Evolutionary conservation across 345 rosid species (phyloP).

Genomic region (Populus deltoides): DNA sequence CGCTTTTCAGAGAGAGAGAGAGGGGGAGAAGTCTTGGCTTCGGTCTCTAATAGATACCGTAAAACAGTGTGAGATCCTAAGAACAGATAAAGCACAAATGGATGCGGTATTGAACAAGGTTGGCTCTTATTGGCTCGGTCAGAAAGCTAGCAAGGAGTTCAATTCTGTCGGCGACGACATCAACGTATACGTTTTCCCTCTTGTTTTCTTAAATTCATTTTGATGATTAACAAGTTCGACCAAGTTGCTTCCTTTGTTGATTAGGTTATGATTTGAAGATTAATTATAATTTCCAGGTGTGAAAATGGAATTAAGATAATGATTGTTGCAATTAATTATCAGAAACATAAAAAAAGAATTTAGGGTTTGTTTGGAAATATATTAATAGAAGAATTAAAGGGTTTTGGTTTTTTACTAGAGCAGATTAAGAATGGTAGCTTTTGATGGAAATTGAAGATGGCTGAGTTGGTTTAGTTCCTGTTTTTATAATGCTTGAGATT

Average conservation of each 20-base stretch:
- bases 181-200: conserved; percentile 37
- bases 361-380: neutral
- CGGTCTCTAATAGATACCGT: neutral
- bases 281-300: neutral
- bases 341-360: neutral
- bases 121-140: conserved; percentile 79
- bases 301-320: neutral
- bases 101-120: conserved; percentile 89
- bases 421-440: neutral
- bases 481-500: neutral
- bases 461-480: neutral
- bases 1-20: neutral
- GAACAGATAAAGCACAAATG: conserved; percentile 32
- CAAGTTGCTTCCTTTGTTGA: neutral
- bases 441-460: neutral
- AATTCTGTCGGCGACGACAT: conserved; percentile 83
- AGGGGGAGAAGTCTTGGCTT: neutral
- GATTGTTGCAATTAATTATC: neutral
- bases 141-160: conserved; percentile 74
- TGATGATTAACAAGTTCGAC: neutral
- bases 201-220: neutral
- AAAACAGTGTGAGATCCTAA: neutral
- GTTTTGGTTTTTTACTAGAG: neutral
- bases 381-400: neutral
- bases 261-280: neutral